Percentiles rank a stretch among this genome's conserved stretches.
These are phyloP conservation scores for Talaromyces amestolkiae DNA, from an alignment of 2,329 filamentous ascomycete species.

Conservation along the genomic window DNA sequence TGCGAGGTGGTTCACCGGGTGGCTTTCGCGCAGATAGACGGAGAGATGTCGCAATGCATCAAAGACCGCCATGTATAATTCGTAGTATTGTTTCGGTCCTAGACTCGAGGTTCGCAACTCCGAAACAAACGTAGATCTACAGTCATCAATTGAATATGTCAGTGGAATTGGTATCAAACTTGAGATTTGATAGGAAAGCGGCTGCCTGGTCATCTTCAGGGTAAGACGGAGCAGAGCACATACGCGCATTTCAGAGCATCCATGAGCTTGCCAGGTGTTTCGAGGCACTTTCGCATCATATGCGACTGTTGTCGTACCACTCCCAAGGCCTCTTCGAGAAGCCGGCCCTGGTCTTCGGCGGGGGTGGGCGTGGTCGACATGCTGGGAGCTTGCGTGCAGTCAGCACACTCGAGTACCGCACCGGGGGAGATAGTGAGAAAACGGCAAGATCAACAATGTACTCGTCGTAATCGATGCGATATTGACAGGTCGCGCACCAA, in stretches of 20 bases:
- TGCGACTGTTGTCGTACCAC: slow-evolving; percentile 96
- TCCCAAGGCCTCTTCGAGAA: slow-evolving; percentile 94
- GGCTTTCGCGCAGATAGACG: slow-evolving; percentile 93
- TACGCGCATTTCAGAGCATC: slow-evolving; percentile 99
- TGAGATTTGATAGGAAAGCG: slow-evolving; percentile 13
- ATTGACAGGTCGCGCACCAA: not conserved
- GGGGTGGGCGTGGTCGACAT: slow-evolving; percentile 58
- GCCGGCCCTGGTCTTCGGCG: slow-evolving; percentile 78
- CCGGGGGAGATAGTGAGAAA: not conserved
- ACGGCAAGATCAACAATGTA: not conserved
- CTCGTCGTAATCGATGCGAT: not conserved
- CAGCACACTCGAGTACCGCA: slow-evolving; percentile 1
- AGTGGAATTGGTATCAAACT: not conserved
- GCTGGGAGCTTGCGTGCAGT: slow-evolving; percentile 25
- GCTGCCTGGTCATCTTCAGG: slow-evolving; percentile 27
- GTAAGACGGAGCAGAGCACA: slow-evolving; percentile 35
- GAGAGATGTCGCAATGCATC: slow-evolving; percentile 95
- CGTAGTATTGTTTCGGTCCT: slow-evolving; percentile 99
- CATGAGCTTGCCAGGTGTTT: slow-evolving; percentile 98
- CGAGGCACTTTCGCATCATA: slow-evolving; percentile 96
- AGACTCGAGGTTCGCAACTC: slow-evolving; percentile 95
- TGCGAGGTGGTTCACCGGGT: slow-evolving; percentile 95
- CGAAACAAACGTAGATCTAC: slow-evolving; percentile 93
- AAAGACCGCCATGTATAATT: slow-evolving; percentile 99
- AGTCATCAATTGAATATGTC: slow-evolving; percentile 19